Evolutionary conservation across 192 early-diverging fungal species (phyloP), one percentile per base, ranked within the genome.

Genomic region (Backusella tarrabulga): DNA sequence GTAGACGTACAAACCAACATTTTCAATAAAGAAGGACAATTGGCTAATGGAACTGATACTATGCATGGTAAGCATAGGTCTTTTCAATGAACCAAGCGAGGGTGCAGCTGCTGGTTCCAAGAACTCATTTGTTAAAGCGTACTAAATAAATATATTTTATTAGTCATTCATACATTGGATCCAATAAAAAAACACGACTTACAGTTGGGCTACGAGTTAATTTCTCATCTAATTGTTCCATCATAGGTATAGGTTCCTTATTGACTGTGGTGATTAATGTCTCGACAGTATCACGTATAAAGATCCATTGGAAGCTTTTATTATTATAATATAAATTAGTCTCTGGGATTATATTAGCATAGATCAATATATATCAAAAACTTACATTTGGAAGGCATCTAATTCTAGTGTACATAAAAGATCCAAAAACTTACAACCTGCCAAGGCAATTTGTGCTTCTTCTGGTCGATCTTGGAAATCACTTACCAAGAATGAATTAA

Each of bases 281-380:
- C 36, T 95, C 94, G 26, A 94, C 86, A 4, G 94, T 94, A 68
- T 98, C 95, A 2, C 90, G 89, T 67, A 97, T 92, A 76, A 98
- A 98, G 15, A 98, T 95, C 97, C 97, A 98, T 87, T 98, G 94
- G 75, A 96, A 94, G 50, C 93, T 94, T 68, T 15, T 38, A 14
- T 14, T 44, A 56, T 19, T 73, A 6, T 1, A 50, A 41, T 23
- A 41, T 34, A 19, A 21, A 70, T 50, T 12, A 71, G 12, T 44
- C 12, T 35, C 38, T 40, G 36, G 36, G 38, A 2, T 32, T 32
- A 32, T 32, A 32, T 32, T 32, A 32, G 32, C 2, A 32, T 32
- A 11, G 35, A 26, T 34, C n/a, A n/a, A 41, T 34, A 14, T 23
- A 35, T 23, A 60, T 23, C 29, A 26, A 26, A 29, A 0, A 40